Evolutionary conservation across 306 rosid species (phyloP).

Genomic region (Sicyos edulis): DNA sequence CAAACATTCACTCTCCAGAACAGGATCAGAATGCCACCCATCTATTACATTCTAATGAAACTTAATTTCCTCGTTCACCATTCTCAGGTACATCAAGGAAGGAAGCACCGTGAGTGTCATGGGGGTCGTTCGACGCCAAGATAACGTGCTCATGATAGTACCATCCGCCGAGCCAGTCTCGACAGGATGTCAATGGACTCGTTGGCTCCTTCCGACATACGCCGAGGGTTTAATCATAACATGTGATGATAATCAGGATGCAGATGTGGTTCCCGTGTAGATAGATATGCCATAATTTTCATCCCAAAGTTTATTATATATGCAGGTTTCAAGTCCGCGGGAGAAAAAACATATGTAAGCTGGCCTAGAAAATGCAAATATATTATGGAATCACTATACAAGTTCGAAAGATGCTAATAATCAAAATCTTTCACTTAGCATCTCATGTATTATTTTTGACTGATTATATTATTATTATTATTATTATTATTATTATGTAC

Average conservation of each 20-base stretch:
- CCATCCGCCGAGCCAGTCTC: constrained; percentile 73
- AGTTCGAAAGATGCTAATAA: no score
- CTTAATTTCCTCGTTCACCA: background rate
- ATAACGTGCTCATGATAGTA: constrained; percentile 85
- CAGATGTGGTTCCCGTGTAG: constrained; percentile 85
- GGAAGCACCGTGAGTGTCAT: constrained; percentile 94
- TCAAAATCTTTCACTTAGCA: no score
- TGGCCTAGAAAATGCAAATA: constrained; percentile 39
- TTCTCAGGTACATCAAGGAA: constrained; percentile 76
- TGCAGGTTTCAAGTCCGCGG: constrained; percentile 16
- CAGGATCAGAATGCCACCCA: background rate
- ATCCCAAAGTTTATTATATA: no score
- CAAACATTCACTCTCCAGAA: background rate
- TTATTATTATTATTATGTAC: no score
- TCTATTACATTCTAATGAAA: background rate
- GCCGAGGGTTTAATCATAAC: constrained; percentile 79
- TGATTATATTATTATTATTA: no score
- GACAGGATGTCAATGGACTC: constrained; percentile 82
- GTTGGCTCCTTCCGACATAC: constrained; percentile 76
- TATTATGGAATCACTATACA: no score
- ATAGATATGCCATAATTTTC: constrained; percentile 11
- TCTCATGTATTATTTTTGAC: no score
- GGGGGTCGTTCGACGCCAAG: constrained; percentile 91
- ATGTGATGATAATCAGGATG: constrained; percentile 69
- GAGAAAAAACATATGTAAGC: constrained; percentile 28